These are phyloP conservation scores for Penicillium arizonense DNA, from an alignment of 495 filamentous ascomycete genomes.

Conservation along the genomic window DNA sequence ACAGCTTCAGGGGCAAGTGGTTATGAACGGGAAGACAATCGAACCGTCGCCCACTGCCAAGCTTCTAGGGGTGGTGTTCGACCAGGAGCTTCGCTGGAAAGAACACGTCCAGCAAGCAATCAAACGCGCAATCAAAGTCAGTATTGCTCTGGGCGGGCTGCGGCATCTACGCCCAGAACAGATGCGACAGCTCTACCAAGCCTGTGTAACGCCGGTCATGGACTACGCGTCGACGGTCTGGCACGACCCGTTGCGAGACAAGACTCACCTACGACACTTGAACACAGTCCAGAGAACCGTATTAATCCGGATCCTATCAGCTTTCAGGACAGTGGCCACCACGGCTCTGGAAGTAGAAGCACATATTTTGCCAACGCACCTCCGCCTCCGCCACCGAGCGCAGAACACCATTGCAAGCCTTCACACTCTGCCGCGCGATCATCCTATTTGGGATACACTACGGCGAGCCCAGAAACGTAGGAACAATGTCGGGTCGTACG, in stretches of 20 bases:
- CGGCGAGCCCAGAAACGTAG: constrained; percentile 10
- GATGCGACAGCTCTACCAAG: constrained; percentile 24
- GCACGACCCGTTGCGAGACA: too few relatives aligned
- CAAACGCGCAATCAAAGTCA: constrained; percentile 18
- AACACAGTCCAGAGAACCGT: not conserved
- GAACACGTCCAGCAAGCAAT: constrained; percentile 14
- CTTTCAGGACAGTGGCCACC: not conserved
- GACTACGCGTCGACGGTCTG: constrained; percentile 14
- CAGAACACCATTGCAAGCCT: not conserved
- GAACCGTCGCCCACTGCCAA: too few relatives aligned
- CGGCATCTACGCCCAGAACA: constrained; percentile 20
- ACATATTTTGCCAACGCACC: not conserved
- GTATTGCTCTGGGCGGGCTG: constrained; percentile 14
- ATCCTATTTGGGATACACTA: constrained; percentile 8
- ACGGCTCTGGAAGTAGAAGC: not conserved
- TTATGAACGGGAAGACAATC: too few relatives aligned
- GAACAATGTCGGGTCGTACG: constrained; percentile 2
- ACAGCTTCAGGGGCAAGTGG: not conserved
- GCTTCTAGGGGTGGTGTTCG: too few relatives aligned
- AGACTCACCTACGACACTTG: too few relatives aligned
- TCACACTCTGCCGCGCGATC: not conserved
- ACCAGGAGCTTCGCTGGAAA: too few relatives aligned
- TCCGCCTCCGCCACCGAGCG: not conserved
- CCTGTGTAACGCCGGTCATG: constrained; percentile 16
- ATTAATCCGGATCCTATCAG: not conserved